phyloP scores from a whole-genome alignment of 2,329 filamentous ascomycete genomes.

The Nigrospora osmanthi region DNA sequence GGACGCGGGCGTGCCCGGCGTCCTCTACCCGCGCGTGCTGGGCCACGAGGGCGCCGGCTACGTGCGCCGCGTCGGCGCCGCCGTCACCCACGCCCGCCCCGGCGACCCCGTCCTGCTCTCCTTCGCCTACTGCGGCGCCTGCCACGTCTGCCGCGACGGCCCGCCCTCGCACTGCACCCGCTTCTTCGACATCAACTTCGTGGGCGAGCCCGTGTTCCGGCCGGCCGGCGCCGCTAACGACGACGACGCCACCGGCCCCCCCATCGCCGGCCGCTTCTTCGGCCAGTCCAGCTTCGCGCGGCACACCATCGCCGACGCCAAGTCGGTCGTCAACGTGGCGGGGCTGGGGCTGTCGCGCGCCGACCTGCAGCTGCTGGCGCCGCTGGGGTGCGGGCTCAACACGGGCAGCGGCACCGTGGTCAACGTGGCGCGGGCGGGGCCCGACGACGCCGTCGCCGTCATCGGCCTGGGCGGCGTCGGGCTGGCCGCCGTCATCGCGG shows the following conservation, averaged over 20 bases:
- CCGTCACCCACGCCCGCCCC: slow-evolving; percentile 28
- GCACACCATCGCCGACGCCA: slow-evolving; percentile 4
- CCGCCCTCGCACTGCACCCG: slow-evolving; percentile 37
- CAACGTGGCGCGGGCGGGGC: slow-evolving; percentile 4
- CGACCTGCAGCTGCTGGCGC: slow-evolving; percentile 5
- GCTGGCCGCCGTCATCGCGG: slow-evolving; percentile 5
- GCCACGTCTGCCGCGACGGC: slow-evolving; percentile 36
- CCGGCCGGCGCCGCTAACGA: slow-evolving; percentile 25
- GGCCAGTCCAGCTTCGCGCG: slow-evolving; percentile 7
- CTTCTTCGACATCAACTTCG: slow-evolving; percentile 44
- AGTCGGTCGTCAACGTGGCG: slow-evolving; percentile 4
- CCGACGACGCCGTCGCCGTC: slow-evolving; percentile 3
- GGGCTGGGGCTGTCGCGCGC: slow-evolving; percentile 1
- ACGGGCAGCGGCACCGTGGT: slow-evolving; percentile 5
- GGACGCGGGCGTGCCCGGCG: slow-evolving; percentile 21
- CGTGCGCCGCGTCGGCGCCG: slow-evolving; percentile 33
- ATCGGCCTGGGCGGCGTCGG: slow-evolving; percentile 6
- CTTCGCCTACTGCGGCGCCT: slow-evolving; percentile 36
- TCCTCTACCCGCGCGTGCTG: slow-evolving; percentile 37
- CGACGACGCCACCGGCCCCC: slow-evolving; percentile 30
- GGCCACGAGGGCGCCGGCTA: slow-evolving; percentile 47
- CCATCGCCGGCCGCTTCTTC: slow-evolving; percentile 25
- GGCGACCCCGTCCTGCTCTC: slow-evolving; percentile 39
- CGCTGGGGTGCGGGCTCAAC: slow-evolving; percentile 4
- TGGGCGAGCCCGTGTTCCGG: slow-evolving; percentile 37